Percentiles rank a stretch among this genome's conserved stretches.
Evolutionary conservation across 2,329 filamentous ascomycete genomes (phyloP).

Genomic region (Fusarium sp.): DNA sequence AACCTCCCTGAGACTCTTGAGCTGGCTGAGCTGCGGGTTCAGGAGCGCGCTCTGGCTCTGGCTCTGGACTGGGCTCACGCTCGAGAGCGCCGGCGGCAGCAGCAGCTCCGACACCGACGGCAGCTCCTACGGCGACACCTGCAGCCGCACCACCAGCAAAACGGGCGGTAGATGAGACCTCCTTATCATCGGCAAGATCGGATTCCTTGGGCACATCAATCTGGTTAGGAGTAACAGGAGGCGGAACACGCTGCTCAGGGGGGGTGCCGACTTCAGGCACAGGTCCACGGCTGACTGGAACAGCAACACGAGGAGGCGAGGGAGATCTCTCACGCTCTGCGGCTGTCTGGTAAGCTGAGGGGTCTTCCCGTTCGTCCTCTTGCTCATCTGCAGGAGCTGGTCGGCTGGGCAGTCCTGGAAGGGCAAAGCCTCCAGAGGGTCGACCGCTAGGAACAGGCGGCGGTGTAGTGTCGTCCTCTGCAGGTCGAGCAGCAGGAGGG

Average conservation of each 20-base stretch:
- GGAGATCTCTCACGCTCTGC: slow-evolving; percentile 61
- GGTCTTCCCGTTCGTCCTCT: slow-evolving; percentile 65
- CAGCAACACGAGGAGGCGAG: slow-evolving; percentile 87
- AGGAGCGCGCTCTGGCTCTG: slow-evolving; percentile 23
- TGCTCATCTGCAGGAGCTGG: slow-evolving; percentile 60
- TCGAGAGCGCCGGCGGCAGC: slow-evolving; percentile 45
- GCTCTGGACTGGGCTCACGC: slow-evolving; percentile 32
- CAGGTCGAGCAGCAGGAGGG: slow-evolving; percentile 53
- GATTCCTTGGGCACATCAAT: slow-evolving; percentile 74
- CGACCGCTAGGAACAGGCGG: slow-evolving; percentile 68
- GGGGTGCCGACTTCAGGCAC: slow-evolving; percentile 64
- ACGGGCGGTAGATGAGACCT: slow-evolving; percentile 69
- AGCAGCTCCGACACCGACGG: slow-evolving; percentile 34
- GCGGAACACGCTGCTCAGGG: slow-evolving; percentile 62
- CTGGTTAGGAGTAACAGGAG: slow-evolving; percentile 72
- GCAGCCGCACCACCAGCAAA: slow-evolving; percentile 68
- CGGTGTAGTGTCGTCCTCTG: slow-evolving; percentile 62
- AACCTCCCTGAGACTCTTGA: slow-evolving; percentile 63
- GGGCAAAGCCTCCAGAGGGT: slow-evolving; percentile 79
- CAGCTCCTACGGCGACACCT: slow-evolving; percentile 40
- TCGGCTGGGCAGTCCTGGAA: slow-evolving; percentile 79
- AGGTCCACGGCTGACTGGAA: slow-evolving; percentile 79
- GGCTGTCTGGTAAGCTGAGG: slow-evolving; percentile 51
- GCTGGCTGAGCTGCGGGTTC: slow-evolving; percentile 19
- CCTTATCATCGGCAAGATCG: slow-evolving; percentile 73